Conservation (phyloP, 805 yeast genomes). For the Yamadazyma scolyti region DNA sequence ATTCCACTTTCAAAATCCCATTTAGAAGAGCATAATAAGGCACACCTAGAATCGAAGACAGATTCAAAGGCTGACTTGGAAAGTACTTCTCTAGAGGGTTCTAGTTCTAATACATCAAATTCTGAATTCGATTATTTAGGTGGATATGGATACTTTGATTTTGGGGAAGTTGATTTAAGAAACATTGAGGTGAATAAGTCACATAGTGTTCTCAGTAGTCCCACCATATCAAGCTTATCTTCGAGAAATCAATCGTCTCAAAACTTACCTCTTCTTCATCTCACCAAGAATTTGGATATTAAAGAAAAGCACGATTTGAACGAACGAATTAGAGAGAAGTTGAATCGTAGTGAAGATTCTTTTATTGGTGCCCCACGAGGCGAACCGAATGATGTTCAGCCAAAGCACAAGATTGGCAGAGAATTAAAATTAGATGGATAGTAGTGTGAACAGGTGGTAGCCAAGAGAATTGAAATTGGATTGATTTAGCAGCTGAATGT, state of each 20-base stretch:
- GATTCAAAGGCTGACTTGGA: too few relatives aligned
- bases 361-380: background rate
- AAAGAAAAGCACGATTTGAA: slow-evolving; percentile 29
- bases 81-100: too few relatives aligned
- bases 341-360: slow-evolving; percentile 20
- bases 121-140: slow-evolving; percentile 44
- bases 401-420: slow-evolving; percentile 16
- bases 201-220: slow-evolving; percentile 25
- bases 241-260: slow-evolving; percentile 30
- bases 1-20: slow-evolving; percentile 13
- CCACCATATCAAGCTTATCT: slow-evolving; percentile 19
- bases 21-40: background rate
- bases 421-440: slow-evolving; percentile 7
- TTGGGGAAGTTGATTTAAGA: slow-evolving; percentile 60
- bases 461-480: background rate
- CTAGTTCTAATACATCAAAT: slow-evolving; percentile 3
- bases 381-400: slow-evolving; percentile 3
- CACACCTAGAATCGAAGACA: slow-evolving; percentile 1
- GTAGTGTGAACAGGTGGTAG: background rate
- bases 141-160: slow-evolving; percentile 85
- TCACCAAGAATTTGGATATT: slow-evolving; percentile 16
- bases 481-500: background rate
- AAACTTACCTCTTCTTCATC: slow-evolving; percentile 17
- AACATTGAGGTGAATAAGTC: slow-evolving; percentile 34
- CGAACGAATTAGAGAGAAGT: slow-evolving; percentile 35